Base-by-base conservation (phyloP, 2,329 filamentous ascomycete genomes). In the Penicillium sp. region DNA sequence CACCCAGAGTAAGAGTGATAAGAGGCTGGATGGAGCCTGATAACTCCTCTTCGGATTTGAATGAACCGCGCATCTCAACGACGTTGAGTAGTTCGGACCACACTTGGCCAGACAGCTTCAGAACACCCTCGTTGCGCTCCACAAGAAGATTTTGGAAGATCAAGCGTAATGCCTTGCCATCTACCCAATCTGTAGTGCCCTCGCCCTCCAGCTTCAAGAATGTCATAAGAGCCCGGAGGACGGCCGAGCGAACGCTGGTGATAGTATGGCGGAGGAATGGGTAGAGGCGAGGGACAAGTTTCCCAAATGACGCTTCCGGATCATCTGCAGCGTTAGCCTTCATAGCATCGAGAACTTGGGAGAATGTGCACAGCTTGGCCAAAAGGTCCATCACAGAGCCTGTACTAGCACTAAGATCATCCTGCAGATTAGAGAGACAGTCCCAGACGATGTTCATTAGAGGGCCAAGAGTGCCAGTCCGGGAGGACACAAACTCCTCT, bases 361-460 rank as follows among this genome's bases (percentile, higher is more conserved):
- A 90, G 78, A 97, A 99, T 61, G 92, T 89, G 77, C 94, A 99
- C 2, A 99, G 85, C 58, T 94, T 97, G 14, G 95, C 94, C 18
- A 99, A 82, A 39, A 99, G 83, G 72, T 99, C 95, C 95, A 99
- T 99, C 53, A 99, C 96, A 55, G 92, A 95, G 46, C 94, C 94
- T 10, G 95, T 99, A 72, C 94, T 97, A 4, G 94, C 94, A 72
- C 92, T 97, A 18, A 99, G 81, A 70, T 99, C 94, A 70, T 99
- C 94, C 62, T 93, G 92, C n/a, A 99, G 80, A 70, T 96, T 95
- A 4, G 93, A 96, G 24, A 99, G 80, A 77, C 94, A 97, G 69
- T 96, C 90, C 94, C 94, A 99, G 29, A 99, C 92, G 57, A 97
- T 96, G 69, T 89, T 88, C 73, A 97, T 96, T 38, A 99, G 84